Base-by-base conservation (phyloP, 2,329 filamentous ascomycete species). In the Gnomoniopsis sp. region DNA sequence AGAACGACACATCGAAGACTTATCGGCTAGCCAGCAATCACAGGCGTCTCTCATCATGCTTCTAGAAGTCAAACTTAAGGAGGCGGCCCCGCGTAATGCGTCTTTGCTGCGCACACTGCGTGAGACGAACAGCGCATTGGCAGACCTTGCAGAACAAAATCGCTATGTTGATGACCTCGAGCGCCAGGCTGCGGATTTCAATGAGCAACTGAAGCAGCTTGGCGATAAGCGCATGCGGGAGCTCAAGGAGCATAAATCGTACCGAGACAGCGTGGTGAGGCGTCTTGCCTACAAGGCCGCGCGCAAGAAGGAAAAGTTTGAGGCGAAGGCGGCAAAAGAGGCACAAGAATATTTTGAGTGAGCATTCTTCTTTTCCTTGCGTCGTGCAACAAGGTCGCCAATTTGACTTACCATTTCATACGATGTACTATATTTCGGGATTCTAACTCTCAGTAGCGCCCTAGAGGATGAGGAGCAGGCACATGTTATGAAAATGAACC, bases 331-430 rank as follows among this genome's bases (percentile, higher is more conserved):
- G 15, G 74, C 75, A 51, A 81, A 79, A 61, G 82, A 84, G 67
- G 81, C 85, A 67, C 69, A 72, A 47, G 81, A 84, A 62, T 85
- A 83, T 67, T 74, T 82, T 26, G 76, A 81, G 26, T 30, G 8
- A 30, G 26, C 26, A 30, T 4, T 8, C n/a, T n/a, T n/a, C n/a
- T n/a, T n/a, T n/a, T n/a, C n/a, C n/a, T n/a, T n/a, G n/a, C n/a
- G n/a, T n/a, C n/a, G n/a, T n/a, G n/a, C n/a, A n/a, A n/a, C n/a
- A n/a, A n/a, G n/a, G n/a, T n/a, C n/a, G n/a, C 26, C 26, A 8
- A 4, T 30, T 30, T 30, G 26, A 4, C 26, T 30, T 8, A 30
- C 8, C 26, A 30, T 8, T 30, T 30, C 4, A 30, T 30, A n/a
- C n/a, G n/a, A n/a, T 30, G 26, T 30, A 30, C 26, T 30, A 30